phyloP scores from a whole-genome alignment of 2,329 filamentous ascomycete genomes.

The Ophiosphaerella herpotricha region DNA sequence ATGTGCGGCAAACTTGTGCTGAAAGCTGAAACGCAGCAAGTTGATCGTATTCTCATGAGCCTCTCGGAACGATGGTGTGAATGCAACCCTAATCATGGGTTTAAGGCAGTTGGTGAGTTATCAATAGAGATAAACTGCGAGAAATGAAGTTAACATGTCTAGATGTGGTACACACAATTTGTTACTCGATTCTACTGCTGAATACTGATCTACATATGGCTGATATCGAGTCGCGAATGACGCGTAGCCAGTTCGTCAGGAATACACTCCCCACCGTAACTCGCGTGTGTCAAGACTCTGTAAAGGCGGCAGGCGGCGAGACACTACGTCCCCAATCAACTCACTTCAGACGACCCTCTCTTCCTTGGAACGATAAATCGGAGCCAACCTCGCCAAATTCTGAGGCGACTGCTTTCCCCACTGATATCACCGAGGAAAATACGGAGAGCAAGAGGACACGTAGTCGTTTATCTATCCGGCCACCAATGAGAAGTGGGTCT shows the following conservation, averaged over 20 bases:
- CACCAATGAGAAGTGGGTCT: conserved; percentile 43
- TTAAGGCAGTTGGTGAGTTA: conserved; percentile 80
- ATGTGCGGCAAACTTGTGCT: conserved; percentile 82
- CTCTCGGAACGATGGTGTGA: conserved; percentile 91
- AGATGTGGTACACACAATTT: conserved; percentile 97
- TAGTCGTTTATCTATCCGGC: conserved; percentile 51
- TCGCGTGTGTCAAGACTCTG: conserved; percentile 72
- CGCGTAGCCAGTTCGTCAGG: conserved; percentile 88
- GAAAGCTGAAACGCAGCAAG: conserved; percentile 92
- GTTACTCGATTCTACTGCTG: conserved; percentile 91
- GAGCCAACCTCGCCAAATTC: conserved; percentile 41
- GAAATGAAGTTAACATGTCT: conserved; percentile 36
- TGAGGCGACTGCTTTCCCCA: conserved; percentile 31
- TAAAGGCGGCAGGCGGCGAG: conserved; percentile 46
- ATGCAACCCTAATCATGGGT: conserved; percentile 91
- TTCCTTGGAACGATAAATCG: conserved; percentile 43
- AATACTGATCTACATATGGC: conserved; percentile 96
- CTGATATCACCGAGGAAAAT: conserved; percentile 38
- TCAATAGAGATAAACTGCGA: neutral
- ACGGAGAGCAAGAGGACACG: conserved; percentile 42
- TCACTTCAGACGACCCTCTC: conserved; percentile 38
- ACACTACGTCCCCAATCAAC: conserved; percentile 42
- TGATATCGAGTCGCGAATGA: conserved; percentile 97
- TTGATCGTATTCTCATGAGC: conserved; percentile 89
- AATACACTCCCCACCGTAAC: conserved; percentile 92